Percentiles rank a stretch among this genome's conserved stretches.
Conservation (phyloP, 176 grass and related monocot genomes). For the Rhynchospora breviuscula region DNA sequence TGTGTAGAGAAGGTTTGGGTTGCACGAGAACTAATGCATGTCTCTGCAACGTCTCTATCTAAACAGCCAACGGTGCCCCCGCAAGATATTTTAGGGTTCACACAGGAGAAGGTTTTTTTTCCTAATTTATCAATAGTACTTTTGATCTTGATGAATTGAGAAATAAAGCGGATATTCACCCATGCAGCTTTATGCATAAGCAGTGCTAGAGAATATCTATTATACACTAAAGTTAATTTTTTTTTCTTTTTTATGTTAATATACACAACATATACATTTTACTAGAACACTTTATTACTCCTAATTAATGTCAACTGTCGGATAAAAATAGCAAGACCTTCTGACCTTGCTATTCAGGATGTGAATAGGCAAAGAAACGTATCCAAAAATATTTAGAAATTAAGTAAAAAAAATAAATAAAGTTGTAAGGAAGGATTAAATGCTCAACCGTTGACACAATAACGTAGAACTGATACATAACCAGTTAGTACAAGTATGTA, state of each 20-base stretch:
- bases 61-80: not conserved
- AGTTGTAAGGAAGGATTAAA: not conserved
- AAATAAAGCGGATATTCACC: no score
- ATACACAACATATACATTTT: no score
- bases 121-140: not conserved
- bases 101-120: not conserved
- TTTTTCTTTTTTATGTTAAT: no score
- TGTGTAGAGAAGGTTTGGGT: not conserved
- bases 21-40: slow-evolving; percentile 11
- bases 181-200: no score
- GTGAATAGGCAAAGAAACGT: not conserved
- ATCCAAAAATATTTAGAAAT: not conserved
- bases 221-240: no score
- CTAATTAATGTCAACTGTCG: no score
- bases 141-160: no score
- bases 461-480: not conserved
- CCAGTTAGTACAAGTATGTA: not conserved
- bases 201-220: no score
- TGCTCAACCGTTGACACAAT: not conserved
- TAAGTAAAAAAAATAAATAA: no score
- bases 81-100: not conserved
- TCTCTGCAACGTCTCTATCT: not conserved
- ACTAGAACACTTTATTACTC: no score
- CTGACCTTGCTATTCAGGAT: not conserved
- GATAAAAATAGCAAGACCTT: no score